Base-by-base conservation (phyloP, 225 moss, liverwort and hornwort species). In the Marchantia polymorpha region DNA sequence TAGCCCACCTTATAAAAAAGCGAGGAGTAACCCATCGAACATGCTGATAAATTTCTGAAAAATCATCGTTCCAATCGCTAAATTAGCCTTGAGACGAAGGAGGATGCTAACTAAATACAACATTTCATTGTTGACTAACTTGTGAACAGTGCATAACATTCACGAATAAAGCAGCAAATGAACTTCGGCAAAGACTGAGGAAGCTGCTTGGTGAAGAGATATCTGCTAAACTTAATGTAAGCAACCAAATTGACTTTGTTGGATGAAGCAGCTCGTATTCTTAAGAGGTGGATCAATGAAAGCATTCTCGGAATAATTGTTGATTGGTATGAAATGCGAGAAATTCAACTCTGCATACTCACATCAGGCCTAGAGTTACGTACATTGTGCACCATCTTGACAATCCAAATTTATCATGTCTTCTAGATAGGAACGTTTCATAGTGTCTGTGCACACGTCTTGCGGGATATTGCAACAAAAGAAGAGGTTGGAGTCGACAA, bases 151-250 rank as follows among this genome's bases (percentile, higher is more conserved):
- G 85, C 68, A 78, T 89, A 64, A 89, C 88, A 8, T 89, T 89
- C 72, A 89, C 88, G 60, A 89, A 89, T 64, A 89, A 89, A 70
- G 88, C 88, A 79, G 86, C 82, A 52, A 71, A 80, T 48, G 88
- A 89, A 82, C 76, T 89, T 31, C 77, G 52, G 14, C 77, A 84
- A 73, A 89, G 88, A 60, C 86, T 89, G 20, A 50, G n/a, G 47
- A 84, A 73, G 22, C 81, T 89, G 48, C 79, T 89, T 48, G 80
- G 82, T 4, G 78, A 73, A 52, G 77, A 48, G 20, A 27, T 69
- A 71, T 76, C 61, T 49, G 52, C 64, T 11, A 79, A 78, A 50
- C 81, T 86, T 29, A 84, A 80, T 69, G 87, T 88, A 87, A 39
- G 59, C 13, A n/a, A 3, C 52, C 12, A 70, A 47, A 49, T 71